A percentile compares a stretch with the other conserved stretches of the same genome.
phyloP scores from a whole-genome alignment of 148 eudicot genomes.

The Fallopia convolvulus region DNA sequence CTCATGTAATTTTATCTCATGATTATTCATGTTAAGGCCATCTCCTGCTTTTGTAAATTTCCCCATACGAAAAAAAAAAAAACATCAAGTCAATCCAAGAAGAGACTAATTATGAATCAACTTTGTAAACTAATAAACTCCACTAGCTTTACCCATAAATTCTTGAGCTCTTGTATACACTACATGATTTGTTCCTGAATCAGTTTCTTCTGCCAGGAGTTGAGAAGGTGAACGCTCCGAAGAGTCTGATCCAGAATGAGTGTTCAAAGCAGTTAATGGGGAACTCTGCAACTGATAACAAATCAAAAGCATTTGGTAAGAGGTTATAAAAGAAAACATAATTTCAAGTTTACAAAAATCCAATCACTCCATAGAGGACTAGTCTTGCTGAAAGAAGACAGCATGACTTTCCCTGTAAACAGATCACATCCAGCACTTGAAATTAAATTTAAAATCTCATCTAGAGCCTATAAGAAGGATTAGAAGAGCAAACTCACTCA shows the following conservation, averaged over 20 bases:
- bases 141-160: not conserved
- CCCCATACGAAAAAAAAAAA: slow-evolving; percentile 11
- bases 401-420: not conserved
- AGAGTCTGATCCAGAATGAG: slow-evolving; percentile 45
- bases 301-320: slow-evolving; percentile 12
- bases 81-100: not conserved
- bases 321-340: not conserved
- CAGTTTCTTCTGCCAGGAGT: slow-evolving; percentile 46
- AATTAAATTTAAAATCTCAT: not conserved
- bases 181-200: slow-evolving; percentile 31
- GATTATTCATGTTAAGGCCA: slow-evolving; percentile 33
- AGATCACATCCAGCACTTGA: not conserved
- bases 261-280: slow-evolving; percentile 48
- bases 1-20: slow-evolving; percentile 76
- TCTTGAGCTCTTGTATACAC: not conserved
- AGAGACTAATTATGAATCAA: not conserved
- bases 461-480: not conserved
- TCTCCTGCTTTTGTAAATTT: slow-evolving; percentile 36
- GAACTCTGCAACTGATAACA: slow-evolving; percentile 57
- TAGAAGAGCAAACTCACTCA: not conserved
- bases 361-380: not conserved
- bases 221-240: slow-evolving; percentile 53
- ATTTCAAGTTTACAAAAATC: not conserved
- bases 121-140: not conserved
- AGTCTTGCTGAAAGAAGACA: not conserved